These are phyloP conservation scores for Baorangia bicolor DNA, from an alignment of 768 basidiomycete genomes.

Conservation along the genomic window DNA sequence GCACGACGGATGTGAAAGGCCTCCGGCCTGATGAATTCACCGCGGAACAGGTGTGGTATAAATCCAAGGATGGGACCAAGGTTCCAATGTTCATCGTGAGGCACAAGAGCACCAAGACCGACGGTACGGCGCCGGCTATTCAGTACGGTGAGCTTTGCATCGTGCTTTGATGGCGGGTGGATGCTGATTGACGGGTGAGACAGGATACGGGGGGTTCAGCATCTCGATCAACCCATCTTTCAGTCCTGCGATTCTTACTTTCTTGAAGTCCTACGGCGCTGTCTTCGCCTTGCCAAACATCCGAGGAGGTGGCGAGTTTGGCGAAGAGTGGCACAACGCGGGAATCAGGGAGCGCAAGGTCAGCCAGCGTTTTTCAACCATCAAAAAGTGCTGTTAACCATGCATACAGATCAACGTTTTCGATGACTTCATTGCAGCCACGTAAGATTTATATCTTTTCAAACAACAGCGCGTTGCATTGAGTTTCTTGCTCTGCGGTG, in stretches of 20 bases:
- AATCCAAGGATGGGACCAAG: constrained; percentile 74
- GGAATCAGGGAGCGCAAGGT: constrained; percentile 74
- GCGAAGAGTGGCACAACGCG: constrained; percentile 80
- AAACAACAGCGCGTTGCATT: background rate
- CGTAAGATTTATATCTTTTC: constrained; percentile 43
- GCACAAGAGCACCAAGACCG: constrained; percentile 64
- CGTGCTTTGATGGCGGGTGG: background rate
- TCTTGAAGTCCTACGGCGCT: constrained; percentile 68
- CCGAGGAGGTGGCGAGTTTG: constrained; percentile 75
- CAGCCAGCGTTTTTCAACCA: constrained; percentile 4
- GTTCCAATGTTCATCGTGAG: constrained; percentile 86
- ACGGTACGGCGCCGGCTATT: constrained; percentile 74
- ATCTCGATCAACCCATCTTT: constrained; percentile 73
- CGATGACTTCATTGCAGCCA: constrained; percentile 80
- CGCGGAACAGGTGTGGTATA: constrained; percentile 76
- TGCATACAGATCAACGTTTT: constrained; percentile 62
- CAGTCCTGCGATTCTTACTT: constrained; percentile 67
- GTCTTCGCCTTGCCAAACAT: constrained; percentile 61
- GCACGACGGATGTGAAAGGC: constrained; percentile 57
- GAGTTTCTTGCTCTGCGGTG: background rate
- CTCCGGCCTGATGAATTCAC: constrained; percentile 68
- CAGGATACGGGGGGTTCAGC: constrained; percentile 82
- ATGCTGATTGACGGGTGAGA: background rate
- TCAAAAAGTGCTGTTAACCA: constrained; percentile 3
- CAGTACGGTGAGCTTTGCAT: constrained; percentile 58